These are phyloP conservation scores for Globisporangium takayamanum DNA, from an alignment of 352 stramenopile genomes.

Conservation along the genomic window DNA sequence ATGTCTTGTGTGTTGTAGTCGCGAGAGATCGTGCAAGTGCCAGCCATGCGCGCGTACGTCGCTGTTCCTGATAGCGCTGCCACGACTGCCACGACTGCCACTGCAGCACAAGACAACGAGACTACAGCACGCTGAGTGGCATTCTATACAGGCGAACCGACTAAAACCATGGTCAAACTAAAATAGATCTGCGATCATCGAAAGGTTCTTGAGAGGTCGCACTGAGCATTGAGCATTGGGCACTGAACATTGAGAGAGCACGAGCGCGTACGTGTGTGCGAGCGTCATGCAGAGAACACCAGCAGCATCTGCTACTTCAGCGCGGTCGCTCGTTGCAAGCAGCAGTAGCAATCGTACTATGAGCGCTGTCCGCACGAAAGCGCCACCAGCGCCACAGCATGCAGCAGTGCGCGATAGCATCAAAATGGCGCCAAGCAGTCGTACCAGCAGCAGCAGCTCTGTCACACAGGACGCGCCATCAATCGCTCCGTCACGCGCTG, in stretches of 20 bases:
- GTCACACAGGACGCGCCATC: too few species aligned
- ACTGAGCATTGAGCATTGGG: too few species aligned
- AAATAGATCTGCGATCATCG: too few species aligned
- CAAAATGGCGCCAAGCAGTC: constrained; percentile 8
- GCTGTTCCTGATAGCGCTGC: not conserved
- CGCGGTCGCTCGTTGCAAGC: not conserved
- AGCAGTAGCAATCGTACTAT: not conserved
- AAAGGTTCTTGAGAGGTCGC: too few species aligned
- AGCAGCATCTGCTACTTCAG: not conserved
- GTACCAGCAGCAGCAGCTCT: not conserved
- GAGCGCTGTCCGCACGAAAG: not conserved
- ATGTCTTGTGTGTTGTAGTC: not conserved
- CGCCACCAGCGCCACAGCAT: not conserved
- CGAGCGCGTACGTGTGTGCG: not conserved
- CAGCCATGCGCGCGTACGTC: constrained; percentile 8
- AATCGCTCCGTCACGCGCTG: too few species aligned
- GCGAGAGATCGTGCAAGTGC: constrained; percentile 13
- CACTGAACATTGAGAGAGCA: not conserved
- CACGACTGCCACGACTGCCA: not conserved
- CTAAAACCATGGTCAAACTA: too few species aligned
- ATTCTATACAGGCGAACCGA: not conserved
- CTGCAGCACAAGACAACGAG: not conserved
- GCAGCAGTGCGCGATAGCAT: constrained; percentile 1
- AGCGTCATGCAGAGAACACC: not conserved
- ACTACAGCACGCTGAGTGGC: not conserved